phyloP scores from a whole-genome alignment of 2,329 filamentous ascomycete genomes.

The Aspergillus aculeatus region DNA sequence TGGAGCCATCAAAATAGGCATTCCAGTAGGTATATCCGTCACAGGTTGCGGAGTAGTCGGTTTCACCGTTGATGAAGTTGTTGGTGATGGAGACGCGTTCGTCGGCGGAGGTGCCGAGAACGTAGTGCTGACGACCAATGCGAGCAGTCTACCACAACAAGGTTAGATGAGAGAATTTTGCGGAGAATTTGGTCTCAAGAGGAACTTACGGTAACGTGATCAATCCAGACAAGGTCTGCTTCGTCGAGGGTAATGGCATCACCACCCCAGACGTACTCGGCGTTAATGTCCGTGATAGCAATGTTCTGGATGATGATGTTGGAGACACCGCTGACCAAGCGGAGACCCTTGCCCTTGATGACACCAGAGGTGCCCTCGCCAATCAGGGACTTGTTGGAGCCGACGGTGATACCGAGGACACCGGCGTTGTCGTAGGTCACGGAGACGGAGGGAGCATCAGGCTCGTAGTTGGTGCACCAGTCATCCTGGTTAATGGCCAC shows the following conservation, averaged over 20 bases:
- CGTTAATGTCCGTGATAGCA: conserved; percentile 56
- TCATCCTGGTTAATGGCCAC: conserved; percentile 59
- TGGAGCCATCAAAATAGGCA: conserved; percentile 57
- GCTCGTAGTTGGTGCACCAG: conserved; percentile 61
- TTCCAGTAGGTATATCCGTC: conserved; percentile 61
- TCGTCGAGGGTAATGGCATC: conserved; percentile 56
- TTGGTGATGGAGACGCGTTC: conserved; percentile 61
- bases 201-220: conserved; percentile 49
- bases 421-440: conserved; percentile 53
- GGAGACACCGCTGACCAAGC: conserved; percentile 47
- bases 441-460: conserved; percentile 48
- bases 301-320: conserved; percentile 64
- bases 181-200: no score
- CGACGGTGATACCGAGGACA: conserved; percentile 51
- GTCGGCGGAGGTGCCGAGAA: conserved; percentile 54
- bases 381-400: conserved; percentile 58
- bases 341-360: conserved; percentile 59
- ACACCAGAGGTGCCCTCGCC: conserved; percentile 54
- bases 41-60: conserved; percentile 57
- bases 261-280: conserved; percentile 59
- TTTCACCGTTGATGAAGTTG: conserved; percentile 57
- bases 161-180: not conserved
- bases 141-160: conserved; percentile 47
- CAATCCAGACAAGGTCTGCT: conserved; percentile 48
- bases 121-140: conserved; percentile 61